Evolutionary conservation across 2,329 filamentous ascomycete genomes (phyloP), one percentile per base, ranked within the genome.

Genomic region (Colletotrichum filicis): DNA sequence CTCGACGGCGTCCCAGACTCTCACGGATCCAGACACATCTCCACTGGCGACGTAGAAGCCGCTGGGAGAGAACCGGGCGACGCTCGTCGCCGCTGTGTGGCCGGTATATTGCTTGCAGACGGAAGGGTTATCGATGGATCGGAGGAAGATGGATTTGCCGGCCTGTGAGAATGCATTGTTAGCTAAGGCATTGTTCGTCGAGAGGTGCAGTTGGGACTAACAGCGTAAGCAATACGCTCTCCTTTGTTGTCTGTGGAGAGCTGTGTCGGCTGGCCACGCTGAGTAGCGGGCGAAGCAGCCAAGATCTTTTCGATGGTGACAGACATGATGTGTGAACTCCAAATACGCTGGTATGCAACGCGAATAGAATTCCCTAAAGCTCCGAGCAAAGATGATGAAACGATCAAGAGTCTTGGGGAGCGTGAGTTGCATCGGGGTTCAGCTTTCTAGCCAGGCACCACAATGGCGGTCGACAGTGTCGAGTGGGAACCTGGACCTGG

Each of bases 41-140:
- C 96, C 97, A 76, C 94, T 97, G 52, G 97, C 97, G 74, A 98
- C 90, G 82, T 98, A 98, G 88, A 95, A 98, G 74, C 96, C 95
- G 59, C 94, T 97, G 6, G 97, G 97, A 2, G 96, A 91, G 86
- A 99, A 98, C 68, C 95, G 94, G 58, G 97, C 97, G 75, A 98
- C 94, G 3, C 95, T 98, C 1, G 97, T 98, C 75, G 92, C 89
- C 58, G 94, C 89, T 59, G 94, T 98, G 86, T 99, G 97, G 78
- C 93, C 92, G 16, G 93, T 97, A 85, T 98, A 99, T 83, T 99
- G 95, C 80, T 93, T 95, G 82, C 92, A 92, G 75, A 93, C 84
- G 76, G 94, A 89, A 65, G 96, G 96, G 81, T 97, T 87, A 85
- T 99, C 96, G 85, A 99, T 98, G 75, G 92, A 95, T 78, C 97